A percentile compares a stretch with the other conserved stretches of the same genome.
These are phyloP conservation scores for Galerina sulciceps DNA, from an alignment of 768 basidiomycete genomes.

Conservation along the genomic window DNA sequence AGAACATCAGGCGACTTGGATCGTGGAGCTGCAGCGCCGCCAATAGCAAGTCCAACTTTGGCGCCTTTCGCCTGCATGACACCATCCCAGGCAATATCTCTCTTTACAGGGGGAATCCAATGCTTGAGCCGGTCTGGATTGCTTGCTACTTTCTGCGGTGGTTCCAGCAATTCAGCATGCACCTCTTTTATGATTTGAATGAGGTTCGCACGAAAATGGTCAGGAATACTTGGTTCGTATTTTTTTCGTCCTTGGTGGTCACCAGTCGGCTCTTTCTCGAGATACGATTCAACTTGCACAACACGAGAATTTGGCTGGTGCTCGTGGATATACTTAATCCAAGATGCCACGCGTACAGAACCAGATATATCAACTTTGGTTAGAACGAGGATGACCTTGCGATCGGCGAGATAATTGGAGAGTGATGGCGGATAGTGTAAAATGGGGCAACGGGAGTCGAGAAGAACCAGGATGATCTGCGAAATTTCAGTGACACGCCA, in stretches of 20 bases:
- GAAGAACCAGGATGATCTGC: constrained; percentile 83
- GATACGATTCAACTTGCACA: constrained; percentile 79
- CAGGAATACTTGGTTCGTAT: constrained; percentile 72
- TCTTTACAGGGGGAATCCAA: constrained; percentile 73
- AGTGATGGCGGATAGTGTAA: constrained; percentile 88
- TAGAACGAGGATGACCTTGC: constrained; percentile 71
- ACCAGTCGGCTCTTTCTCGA: constrained; percentile 45
- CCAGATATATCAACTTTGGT: constrained; percentile 91
- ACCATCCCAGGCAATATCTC: constrained; percentile 74
- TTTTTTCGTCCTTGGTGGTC: constrained; percentile 50
- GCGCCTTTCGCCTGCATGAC: constrained; percentile 50
- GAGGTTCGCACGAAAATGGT: constrained; percentile 63
- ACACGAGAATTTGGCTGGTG: constrained; percentile 60
- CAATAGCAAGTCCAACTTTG: constrained; percentile 48
- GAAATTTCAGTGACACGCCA: constrained; percentile 96
- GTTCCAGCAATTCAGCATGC: constrained; percentile 69
- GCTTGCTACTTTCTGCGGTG: constrained; percentile 59
- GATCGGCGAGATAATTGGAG: constrained; percentile 58
- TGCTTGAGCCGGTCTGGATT: constrained; percentile 52
- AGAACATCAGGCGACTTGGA: constrained; percentile 28
- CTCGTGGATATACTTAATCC: constrained; percentile 63
- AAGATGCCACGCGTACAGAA: constrained; percentile 60
- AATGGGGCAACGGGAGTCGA: constrained; percentile 89
- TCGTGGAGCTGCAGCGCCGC: constrained; percentile 42
- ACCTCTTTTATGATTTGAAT: constrained; percentile 66